Evolutionary conservation across 2,329 filamentous ascomycete species (phyloP).

Genomic region (Cadophora gregata): DNA sequence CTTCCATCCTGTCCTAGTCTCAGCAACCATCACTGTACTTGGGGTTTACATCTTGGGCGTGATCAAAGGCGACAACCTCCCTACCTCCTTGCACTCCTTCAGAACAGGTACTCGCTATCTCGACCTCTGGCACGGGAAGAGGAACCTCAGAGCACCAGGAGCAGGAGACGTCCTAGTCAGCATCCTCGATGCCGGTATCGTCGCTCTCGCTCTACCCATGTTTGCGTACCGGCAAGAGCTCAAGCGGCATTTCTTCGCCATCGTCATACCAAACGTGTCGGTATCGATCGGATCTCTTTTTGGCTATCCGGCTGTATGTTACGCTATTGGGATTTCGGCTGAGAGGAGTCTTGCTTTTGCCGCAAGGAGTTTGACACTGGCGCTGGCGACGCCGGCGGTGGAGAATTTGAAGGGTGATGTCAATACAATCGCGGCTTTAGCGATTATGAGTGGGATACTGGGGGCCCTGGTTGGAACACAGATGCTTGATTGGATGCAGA

Average conservation of each 20-base stretch:
- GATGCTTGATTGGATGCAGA: constrained; percentile 55
- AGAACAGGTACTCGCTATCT: constrained; percentile 59
- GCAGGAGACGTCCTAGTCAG: constrained; percentile 62
- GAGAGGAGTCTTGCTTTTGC: constrained; percentile 60
- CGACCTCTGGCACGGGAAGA: constrained; percentile 53
- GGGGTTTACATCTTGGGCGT: constrained; percentile 59
- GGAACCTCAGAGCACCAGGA: constrained; percentile 50
- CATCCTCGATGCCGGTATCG: constrained; percentile 62
- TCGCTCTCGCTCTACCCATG: constrained; percentile 65
- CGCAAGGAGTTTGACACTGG: constrained; percentile 62
- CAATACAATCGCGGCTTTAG: constrained; percentile 61
- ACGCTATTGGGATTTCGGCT: constrained; percentile 59
- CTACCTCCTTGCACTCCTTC: constrained; percentile 53
- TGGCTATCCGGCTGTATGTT: constrained; percentile 61
- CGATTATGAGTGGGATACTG: constrained; percentile 64
- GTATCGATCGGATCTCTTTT: constrained; percentile 61
- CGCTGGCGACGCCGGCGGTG: constrained; percentile 62
- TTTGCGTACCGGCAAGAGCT: constrained; percentile 65
- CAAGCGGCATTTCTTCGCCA: constrained; percentile 57
- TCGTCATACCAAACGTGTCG: constrained; percentile 58
- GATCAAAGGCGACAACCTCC: constrained; percentile 49
- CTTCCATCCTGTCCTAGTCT: constrained; percentile 63
- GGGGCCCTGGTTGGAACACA: constrained; percentile 60
- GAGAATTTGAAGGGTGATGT: constrained; percentile 62
- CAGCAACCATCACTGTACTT: constrained; percentile 59